Conservation (phyloP, 495 filamentous ascomycete genomes). For the Podospora fimiseda region DNA sequence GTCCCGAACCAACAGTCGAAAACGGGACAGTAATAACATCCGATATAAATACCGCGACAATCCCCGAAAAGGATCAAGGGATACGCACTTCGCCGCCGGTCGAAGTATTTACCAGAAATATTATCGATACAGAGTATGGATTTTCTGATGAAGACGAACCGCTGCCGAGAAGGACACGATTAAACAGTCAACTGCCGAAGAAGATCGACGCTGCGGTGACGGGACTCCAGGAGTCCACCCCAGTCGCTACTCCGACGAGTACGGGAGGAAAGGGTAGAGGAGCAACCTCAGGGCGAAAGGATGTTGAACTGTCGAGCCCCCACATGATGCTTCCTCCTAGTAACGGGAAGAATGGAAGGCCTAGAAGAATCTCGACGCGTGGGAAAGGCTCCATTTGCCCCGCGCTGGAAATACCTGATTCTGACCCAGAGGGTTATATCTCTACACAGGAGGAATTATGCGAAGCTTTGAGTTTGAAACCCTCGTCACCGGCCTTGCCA, state of each 20-base stretch:
- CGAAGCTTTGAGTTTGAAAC: no score
- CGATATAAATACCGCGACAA: no score
- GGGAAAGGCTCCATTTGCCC: background rate
- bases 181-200: background rate
- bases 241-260: slow-evolving; percentile 2
- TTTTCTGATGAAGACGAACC: slow-evolving; percentile 40
- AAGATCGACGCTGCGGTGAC: background rate
- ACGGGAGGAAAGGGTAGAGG: background rate
- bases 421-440: background rate
- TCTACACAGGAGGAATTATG: background rate
- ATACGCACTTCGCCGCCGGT: background rate
- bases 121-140: slow-evolving; percentile 29
- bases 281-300: background rate
- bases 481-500: no score
- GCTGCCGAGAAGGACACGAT: slow-evolving; percentile 9
- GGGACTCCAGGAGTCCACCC: no score
- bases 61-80: no score
- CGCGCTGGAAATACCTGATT: background rate
- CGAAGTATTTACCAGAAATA: slow-evolving; percentile 26
- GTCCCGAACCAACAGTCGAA: background rate
- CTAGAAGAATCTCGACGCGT: background rate
- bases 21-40: no score
- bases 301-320: no score
- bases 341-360: no score
- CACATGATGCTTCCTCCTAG: no score